Base-by-base conservation (phyloP, 1,284 basidiomycete genomes). In the Cryptococcus depauperatus region DNA sequence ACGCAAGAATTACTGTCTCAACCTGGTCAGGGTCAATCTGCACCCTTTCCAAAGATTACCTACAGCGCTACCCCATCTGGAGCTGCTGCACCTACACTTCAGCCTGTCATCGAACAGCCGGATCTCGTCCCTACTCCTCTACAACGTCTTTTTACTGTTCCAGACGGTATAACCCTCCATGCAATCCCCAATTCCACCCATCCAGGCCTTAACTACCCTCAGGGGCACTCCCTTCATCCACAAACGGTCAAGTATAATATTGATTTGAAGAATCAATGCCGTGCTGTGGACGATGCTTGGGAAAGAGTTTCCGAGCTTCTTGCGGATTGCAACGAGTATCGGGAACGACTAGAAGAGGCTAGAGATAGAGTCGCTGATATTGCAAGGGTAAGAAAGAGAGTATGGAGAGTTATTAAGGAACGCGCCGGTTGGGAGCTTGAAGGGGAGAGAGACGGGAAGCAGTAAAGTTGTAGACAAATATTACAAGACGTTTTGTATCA, bases 241-340 rank as follows among this genome's bases (percentile, higher is more conserved):
- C 42, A 51, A 14, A 52, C 55, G 9, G 54, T 65, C 35, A 58
- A 56, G 44, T 69, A 70, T 50, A 64, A 69, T 43, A 53, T 71
- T 16, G 66, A 70, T 47, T 34, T 68, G 27, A 47, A 56, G 4
- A 64, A 57, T 26, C 69, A 71, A 49, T 61, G 61, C 35, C 45
- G 55, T 26, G 68, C 69, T 2, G 65, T 68, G 7, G 67, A 69
- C 46, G 68, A 69, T 41, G 68, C 69, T 3, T 45, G 70, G 10
- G 69, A 70, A 44, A 55, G 68, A 35, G 62, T 71, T 23, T 50
- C 58, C 44, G 75, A 76, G 51, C 57, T 76, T 28, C 60, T 72
- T 10, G 68, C 70, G 18, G 75, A 76, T 54, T 73, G 72, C 38
- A 61, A 67, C 16, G 75, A 76, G 59, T 76, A 75, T 55, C 71